Evolutionary conservation across 169 alveolate genomes (phyloP), one percentile per base, ranked within the genome.

Genomic region (Perkinsus marinus): DNA sequence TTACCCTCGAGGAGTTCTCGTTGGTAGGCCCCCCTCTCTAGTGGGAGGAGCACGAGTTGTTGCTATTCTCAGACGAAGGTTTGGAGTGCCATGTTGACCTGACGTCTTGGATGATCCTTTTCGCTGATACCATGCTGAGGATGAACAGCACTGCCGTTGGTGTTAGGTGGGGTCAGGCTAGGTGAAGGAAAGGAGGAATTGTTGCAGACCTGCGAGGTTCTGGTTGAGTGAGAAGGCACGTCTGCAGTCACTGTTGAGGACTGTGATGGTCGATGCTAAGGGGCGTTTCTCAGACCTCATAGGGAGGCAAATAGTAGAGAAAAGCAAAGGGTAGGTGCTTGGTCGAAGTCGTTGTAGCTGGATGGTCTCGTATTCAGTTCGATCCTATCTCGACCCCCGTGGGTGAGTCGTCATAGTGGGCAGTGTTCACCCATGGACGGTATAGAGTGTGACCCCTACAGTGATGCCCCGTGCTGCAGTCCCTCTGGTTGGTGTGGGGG

Each of bases 41-140:
- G 19, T 3, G 46, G 46, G 10, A 3, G 19, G 46, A 3, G 19
- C 46, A 41, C 19, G 46, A 41, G 10, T 3, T 41, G 3, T 10
- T 41, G 46, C 46, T 41, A n/a, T n/a, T n/a, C n/a, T 41, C 10
- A 41, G 94, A 94, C 90, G 94, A 92, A 43, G 26, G n/a, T 2
- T 68, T 90, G 36, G 97, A 95, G 89, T 93, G 93, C 90, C 97
- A 95, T 89, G 92, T 95, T 90, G 97, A 95, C 92, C 90, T 94
- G 90, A 68, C 94, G 68, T 91, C 93, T 89, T 95, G 97, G 96
- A 69, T 94, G 92, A 91, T 92, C 36, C 94, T 93, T 68, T 93
- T 94, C 69, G 92, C 94, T 41, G 91, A 90, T 38, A 79, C 92
- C 47, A 68, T 94, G 91, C 17, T 90, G 89, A 90, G 90, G 89